These are phyloP conservation scores for Stagonosporopsis chrysanthemi DNA, from an alignment of 2,329 filamentous ascomycete species.

Conservation along the genomic window DNA sequence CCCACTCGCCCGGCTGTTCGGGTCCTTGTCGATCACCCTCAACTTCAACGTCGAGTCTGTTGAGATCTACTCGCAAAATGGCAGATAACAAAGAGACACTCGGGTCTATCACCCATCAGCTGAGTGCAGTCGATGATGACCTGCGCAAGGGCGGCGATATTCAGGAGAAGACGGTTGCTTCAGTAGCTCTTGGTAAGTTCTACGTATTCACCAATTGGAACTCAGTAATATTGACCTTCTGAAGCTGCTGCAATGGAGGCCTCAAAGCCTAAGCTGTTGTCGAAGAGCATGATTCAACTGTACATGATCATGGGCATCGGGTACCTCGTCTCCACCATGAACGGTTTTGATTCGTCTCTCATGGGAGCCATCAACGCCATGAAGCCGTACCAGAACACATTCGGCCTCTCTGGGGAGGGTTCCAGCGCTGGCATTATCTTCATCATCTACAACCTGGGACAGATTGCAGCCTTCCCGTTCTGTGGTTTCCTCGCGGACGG, in stretches of 20 bases:
- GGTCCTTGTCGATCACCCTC: slow-evolving; percentile 12
- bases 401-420: slow-evolving; percentile 57
- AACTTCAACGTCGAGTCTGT: neutral
- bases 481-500: slow-evolving; percentile 51
- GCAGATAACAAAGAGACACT: slow-evolving; percentile 31
- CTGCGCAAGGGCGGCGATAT: slow-evolving; percentile 30
- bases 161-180: slow-evolving; percentile 40
- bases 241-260: slow-evolving; percentile 43
- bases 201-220: neutral
- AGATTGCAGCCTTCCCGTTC: slow-evolving; percentile 60
- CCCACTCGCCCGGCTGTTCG: slow-evolving; percentile 25
- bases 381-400: slow-evolving; percentile 59
- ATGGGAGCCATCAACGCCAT: slow-evolving; percentile 64
- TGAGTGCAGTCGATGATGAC: slow-evolving; percentile 34
- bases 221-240: slow-evolving; percentile 12
- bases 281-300: slow-evolving; percentile 42
- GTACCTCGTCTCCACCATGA: slow-evolving; percentile 46
- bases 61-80: slow-evolving; percentile 18
- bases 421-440: slow-evolving; percentile 59
- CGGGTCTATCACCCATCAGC: slow-evolving; percentile 34
- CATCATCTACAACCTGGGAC: slow-evolving; percentile 57
- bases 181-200: slow-evolving; percentile 39
- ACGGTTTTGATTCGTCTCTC: slow-evolving; percentile 48
- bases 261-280: slow-evolving; percentile 42
- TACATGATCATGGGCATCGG: slow-evolving; percentile 46